Evolutionary conservation across 768 basidiomycete genomes (phyloP), one percentile per base, ranked within the genome.

Genomic region (Lactarius sanguifluus): DNA sequence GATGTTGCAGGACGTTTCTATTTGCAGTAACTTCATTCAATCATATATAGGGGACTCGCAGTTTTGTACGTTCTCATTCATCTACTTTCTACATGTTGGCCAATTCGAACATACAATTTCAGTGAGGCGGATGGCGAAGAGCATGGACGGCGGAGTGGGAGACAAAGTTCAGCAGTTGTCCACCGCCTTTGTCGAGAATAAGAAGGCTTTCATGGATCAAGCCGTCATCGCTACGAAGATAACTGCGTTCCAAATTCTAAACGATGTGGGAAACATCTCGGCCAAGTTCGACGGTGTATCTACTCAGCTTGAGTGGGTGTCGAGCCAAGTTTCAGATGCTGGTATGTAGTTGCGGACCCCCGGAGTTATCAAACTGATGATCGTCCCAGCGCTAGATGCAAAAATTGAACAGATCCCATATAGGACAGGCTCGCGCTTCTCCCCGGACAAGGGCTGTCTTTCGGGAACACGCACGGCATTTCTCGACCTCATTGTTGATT

Each of bases 211-310:
- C 7, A 25, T 52, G 23, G 50, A 15, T 9, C 23, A 52, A 2
- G 2, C 50, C n/a, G 50, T 52, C 5, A 15, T 52, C 4, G 15
- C 50, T 15, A 25, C 50, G 4, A 23, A 52, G 13, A 52, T 52
- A 52, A 52, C 50, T 15, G 56, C n/a, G 18, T 36, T 57, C 56
- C 56, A 57, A 57, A 36, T 57, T 23, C 18, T 30, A 34, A 36
- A 57, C 34, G n/a, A 36, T 15, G 56, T 57, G 18, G 56, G 34
- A 34, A 34, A 5, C 2, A 56, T 56, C 28, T 56, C 55, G 3
- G 28, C 28, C 28, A 30, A 30, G 28, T 30, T 30, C 3, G 28
- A 30, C 28, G 28, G 28, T 30, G 28, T 30, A 32, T 32, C 6
- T 7, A 32, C 30, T 32, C 30, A 56, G 32, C 55, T 56, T 18